phyloP scores from a whole-genome alignment of 2,329 filamentous ascomycete species.

The Cytospora piceicola region DNA sequence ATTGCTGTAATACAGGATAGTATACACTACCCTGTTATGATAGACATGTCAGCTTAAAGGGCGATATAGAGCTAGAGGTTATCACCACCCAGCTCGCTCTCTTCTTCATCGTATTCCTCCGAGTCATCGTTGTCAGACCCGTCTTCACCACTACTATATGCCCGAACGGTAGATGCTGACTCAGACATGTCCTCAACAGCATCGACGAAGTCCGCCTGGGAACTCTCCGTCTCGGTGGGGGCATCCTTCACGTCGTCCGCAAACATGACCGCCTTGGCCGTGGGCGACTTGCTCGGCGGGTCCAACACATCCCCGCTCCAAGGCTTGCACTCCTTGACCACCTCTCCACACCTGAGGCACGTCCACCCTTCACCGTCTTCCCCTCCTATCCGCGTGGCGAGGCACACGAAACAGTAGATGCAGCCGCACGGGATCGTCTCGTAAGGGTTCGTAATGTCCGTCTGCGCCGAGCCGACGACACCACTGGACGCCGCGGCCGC shows the following conservation, averaged over 20 bases:
- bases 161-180: constrained; percentile 29
- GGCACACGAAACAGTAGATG: constrained; percentile 93
- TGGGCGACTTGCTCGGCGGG: constrained; percentile 47
- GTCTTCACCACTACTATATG: constrained; percentile 31
- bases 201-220: constrained; percentile 27
- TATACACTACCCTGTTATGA: no score
- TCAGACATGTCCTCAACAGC: constrained; percentile 20
- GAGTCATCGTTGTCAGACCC: constrained; percentile 33
- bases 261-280: constrained; percentile 65
- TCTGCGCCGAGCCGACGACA: constrained; percentile 84
- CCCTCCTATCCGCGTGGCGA: constrained; percentile 85
- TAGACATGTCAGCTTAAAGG: no score
- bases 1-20: no score
- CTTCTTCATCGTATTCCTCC: constrained; percentile 40
- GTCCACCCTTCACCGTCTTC: constrained; percentile 95
- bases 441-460: constrained; percentile 95
- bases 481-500: constrained; percentile 69
- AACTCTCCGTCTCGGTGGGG: constrained; percentile 36
- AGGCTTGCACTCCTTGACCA: constrained; percentile 82
- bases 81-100: constrained; percentile 38
- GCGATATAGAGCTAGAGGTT: neutral
- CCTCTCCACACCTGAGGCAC: constrained; percentile 84
- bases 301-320: constrained; percentile 90
- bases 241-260: constrained; percentile 54
- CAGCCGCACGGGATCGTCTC: constrained; percentile 87